Conservation (phyloP, 768 basidiomycete species). For the Podaxis sp. region DNA sequence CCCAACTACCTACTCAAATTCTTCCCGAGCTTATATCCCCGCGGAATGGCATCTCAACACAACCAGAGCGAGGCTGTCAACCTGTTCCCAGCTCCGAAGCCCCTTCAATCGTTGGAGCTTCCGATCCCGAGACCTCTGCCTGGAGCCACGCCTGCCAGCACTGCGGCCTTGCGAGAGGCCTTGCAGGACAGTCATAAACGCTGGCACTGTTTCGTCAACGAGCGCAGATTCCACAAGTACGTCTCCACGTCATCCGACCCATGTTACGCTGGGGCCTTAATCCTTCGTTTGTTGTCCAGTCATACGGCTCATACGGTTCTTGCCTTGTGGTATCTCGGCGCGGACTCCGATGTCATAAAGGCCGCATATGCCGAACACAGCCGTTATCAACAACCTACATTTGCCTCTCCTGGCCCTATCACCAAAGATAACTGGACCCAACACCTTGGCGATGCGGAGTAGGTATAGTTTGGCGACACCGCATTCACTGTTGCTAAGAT, state of each 20-base stretch:
- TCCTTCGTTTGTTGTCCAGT: slow-evolving; percentile 24
- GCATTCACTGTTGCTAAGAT: background rate
- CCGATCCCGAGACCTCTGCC: slow-evolving; percentile 21
- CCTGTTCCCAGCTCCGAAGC: slow-evolving; percentile 6
- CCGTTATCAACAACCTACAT: slow-evolving; percentile 33
- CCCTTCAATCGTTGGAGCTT: background rate
- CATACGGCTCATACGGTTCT: slow-evolving; percentile 59
- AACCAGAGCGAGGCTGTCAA: slow-evolving; percentile 1
- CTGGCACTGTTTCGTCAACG: slow-evolving; percentile 57
- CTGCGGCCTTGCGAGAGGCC: slow-evolving; percentile 33
- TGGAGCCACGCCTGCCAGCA: slow-evolving; percentile 35
- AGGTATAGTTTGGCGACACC: slow-evolving; percentile 12
- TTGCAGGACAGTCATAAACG: slow-evolving; percentile 52
- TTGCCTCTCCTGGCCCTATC: slow-evolving; percentile 44
- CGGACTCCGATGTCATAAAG: slow-evolving; percentile 33
- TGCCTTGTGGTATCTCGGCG: slow-evolving; percentile 63
- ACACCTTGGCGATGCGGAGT: slow-evolving; percentile 59
- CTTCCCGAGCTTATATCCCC: background rate
- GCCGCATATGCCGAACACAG: slow-evolving; percentile 36
- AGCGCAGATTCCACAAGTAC: slow-evolving; percentile 35
- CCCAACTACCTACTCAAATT: background rate
- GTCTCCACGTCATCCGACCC: slow-evolving; percentile 1
- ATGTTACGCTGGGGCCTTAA: slow-evolving; percentile 25
- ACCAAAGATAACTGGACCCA: slow-evolving; percentile 46
- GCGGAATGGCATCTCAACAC: background rate